Conservation (phyloP, 306 rosid genomes). For the Rosa chinensis region DNA sequence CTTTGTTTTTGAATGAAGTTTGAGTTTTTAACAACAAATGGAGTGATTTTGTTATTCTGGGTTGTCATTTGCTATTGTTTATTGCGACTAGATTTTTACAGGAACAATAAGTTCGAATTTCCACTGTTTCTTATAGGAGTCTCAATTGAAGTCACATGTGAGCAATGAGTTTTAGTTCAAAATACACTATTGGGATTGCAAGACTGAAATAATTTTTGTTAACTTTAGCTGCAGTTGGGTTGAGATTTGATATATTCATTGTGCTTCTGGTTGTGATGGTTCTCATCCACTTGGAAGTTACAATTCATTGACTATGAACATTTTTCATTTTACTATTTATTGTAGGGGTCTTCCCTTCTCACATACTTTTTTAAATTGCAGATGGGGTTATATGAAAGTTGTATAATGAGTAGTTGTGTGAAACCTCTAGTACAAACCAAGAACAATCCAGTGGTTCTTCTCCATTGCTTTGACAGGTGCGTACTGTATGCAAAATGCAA, state of each 20-base stretch:
- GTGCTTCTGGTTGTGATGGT: background rate
- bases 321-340: background rate
- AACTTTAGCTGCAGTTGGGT: background rate
- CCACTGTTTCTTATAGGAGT: background rate
- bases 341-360: background rate
- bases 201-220: background rate
- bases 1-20: background rate
- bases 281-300: background rate
- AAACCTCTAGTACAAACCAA: slow-evolving; percentile 56
- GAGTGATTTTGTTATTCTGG: background rate
- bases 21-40: background rate
- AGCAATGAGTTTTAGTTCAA: background rate
- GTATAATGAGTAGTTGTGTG: slow-evolving; percentile 90
- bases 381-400: slow-evolving; percentile 54
- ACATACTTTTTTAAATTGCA: slow-evolving; percentile 23
- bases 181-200: background rate
- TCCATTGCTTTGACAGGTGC: slow-evolving; percentile 92
- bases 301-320: background rate
- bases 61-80: background rate
- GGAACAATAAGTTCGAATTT: background rate
- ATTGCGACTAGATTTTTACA: background rate
- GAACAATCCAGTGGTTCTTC: slow-evolving; percentile 78
- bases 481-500: slow-evolving; percentile 19
- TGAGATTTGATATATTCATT: background rate
- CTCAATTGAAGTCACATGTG: background rate